These are phyloP conservation scores for Candida krabiensis DNA, from an alignment of 805 yeast species.

Conservation along the genomic window DNA sequence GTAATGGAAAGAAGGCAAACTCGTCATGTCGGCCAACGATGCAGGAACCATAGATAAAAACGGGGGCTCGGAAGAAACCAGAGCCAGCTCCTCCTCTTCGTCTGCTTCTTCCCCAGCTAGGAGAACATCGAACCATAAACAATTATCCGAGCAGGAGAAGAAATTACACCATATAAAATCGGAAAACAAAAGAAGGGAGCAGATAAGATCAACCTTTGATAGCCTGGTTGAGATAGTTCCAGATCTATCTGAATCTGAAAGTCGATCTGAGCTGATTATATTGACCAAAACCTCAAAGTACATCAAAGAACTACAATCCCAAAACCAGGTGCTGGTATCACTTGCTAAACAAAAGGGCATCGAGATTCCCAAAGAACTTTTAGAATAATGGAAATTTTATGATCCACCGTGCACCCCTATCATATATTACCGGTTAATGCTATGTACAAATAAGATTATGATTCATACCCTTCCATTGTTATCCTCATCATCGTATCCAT, in stretches of 20 bases:
- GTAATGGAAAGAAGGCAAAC: no score
- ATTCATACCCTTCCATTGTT: not conserved
- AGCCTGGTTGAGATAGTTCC: constrained; percentile 76
- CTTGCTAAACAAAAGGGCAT: constrained; percentile 39
- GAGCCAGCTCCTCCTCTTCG: no score
- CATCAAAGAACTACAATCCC: constrained; percentile 48
- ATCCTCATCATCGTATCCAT: constrained; percentile 6
- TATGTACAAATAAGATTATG: not conserved
- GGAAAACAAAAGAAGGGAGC: constrained; percentile 84
- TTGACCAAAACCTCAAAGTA: constrained; percentile 57
- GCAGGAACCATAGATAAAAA: no score
- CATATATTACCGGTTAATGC: no score
- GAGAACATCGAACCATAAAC: constrained; percentile 11
- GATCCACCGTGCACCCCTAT: no score
- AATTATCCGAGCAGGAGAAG: constrained; percentile 33
- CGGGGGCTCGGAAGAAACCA: no score
- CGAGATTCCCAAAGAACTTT: constrained; percentile 38
- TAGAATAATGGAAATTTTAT: constrained; percentile 7
- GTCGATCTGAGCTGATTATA: constrained; percentile 77
- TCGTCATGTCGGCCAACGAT: no score
- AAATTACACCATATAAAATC: constrained; percentile 41
- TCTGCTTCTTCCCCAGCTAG: no score
- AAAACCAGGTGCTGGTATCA: constrained; percentile 46
- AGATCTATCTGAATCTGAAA: constrained; percentile 62
- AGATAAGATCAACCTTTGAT: constrained; percentile 81